Evolutionary conservation across 306 rosid genomes (phyloP), one percentile per base, ranked within the genome.

Genomic region (Carpinus fangiana): DNA sequence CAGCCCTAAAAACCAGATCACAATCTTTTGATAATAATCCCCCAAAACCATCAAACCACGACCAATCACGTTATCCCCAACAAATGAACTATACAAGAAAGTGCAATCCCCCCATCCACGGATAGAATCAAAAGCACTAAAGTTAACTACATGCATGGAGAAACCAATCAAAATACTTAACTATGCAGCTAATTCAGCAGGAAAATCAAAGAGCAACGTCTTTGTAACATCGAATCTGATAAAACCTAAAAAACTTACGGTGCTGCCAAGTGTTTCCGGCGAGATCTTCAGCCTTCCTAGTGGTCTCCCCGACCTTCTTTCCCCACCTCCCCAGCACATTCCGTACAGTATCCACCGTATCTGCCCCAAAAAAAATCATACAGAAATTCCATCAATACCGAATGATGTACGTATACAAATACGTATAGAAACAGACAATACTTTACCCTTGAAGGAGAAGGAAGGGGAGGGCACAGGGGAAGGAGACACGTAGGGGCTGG

Each of bases 211-310:
- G 36, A 23, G 31, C 65, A 21, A 23, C 36, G 20, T n/a, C 23
- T 18, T n/a, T n/a, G 11, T 8, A 11, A 59, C 23, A 21, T 13
- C 12, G 14, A 48, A 48, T 48, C 52, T 12, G 52, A 48, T 10
- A 48, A 48, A 48, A 48, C 31, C 20, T 48, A 46, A 62, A 65
- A 76, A 76, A 77, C 93, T 82, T 80, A 95, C 98, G 79, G 82
- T 94, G 96, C 82, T 90, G 94, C 99, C 99, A 95, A 43, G 99
- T 93, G 84, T 93, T 95, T 75, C 94, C 95, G 34, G 98, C 99
- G 68, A 95, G 86, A 87, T 64, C 88, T 86, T 95, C 99, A 45
- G 99, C 98, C 81, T 85, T 91, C 85, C 77, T 88, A 28, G 94
- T 83, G 7, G 94, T 87, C 76, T 91, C 98, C 64, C 88, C 99